Evolutionary conservation across 2,329 filamentous ascomycete genomes (phyloP), one percentile per base, ranked within the genome.

Genomic region (Fusarium acutatum): DNA sequence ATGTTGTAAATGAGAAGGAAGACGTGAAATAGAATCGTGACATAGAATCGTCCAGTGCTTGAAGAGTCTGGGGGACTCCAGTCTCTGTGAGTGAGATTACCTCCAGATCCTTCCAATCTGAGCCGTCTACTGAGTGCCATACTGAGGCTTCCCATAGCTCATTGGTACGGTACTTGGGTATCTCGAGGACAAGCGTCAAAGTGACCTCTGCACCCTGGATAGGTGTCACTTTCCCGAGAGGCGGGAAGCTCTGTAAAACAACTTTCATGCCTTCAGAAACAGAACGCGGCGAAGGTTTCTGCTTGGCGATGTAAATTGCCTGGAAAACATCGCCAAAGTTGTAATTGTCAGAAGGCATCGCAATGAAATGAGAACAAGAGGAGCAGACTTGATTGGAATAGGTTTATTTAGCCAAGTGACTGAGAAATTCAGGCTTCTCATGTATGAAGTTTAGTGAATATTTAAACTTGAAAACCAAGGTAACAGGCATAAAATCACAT

Each of bases 151-250:
- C 88, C 92, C 93, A 96, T 26, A 86, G 77, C 69, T 89, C 84
- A 22, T 88, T 83, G 13, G 86, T 85, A 52, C 87, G 87, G 40
- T 84, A 84, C 28, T 80, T 81, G 44, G 89, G 88, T 46, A 92
- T 89, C 75, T 95, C 91, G 37, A 97, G 85, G 18, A 95, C 82
- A 12, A 93, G 91, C 1, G 88, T 91, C 74, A 98, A 92, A 2
- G 81, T 79, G 43, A 92, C 84, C 77, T 87, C 74, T 5, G 78
- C 77, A 26, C 80, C 79, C 32, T 84, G 81, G 26, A 93, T 78
- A 54, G 89, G 86, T 4, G 94, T 95, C 30, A 93, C 88, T 79
- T 95, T 93, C 5, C 92, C 94, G 58, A 97, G 82, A 3, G 94
- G 90, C 18, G 95, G 95, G 77, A 90, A 91, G 67, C 85, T 86